Conservation (phyloP, 2,329 filamentous ascomycete species). For the Davidsoniella eucalypti region DNA sequence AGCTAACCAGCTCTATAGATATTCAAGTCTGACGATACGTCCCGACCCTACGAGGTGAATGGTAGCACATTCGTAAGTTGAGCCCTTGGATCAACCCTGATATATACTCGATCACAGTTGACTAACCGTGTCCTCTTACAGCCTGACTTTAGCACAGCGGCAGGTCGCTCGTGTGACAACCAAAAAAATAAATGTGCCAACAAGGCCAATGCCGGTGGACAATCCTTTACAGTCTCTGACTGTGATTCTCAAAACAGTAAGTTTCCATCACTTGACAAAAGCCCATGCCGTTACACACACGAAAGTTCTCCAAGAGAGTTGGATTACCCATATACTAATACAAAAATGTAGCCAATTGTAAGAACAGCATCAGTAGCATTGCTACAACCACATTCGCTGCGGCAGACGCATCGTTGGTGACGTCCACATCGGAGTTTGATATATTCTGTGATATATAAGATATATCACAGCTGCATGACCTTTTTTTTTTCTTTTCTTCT, state of each 20-base stretch:
- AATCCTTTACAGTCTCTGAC: slow-evolving; percentile 24
- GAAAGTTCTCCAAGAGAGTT: not conserved
- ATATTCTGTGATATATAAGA: slow-evolving; percentile 28
- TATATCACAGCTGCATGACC: not conserved
- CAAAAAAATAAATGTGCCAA: slow-evolving; percentile 33
- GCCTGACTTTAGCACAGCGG: slow-evolving; percentile 27
- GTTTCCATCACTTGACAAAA: slow-evolving; percentile 14
- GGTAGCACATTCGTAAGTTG: slow-evolving; percentile 28
- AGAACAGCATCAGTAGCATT: slow-evolving; percentile 15
- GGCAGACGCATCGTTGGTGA: slow-evolving; percentile 19
- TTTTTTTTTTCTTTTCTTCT: too few species aligned
- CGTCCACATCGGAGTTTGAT: slow-evolving; percentile 27
- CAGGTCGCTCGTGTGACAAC: slow-evolving; percentile 29
- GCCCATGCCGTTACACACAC: not conserved
- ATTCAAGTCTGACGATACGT: slow-evolving; percentile 23
- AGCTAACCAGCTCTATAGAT: slow-evolving; percentile 18
- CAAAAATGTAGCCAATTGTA: slow-evolving; percentile 23
- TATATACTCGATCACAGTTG: not conserved
- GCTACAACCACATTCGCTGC: slow-evolving; percentile 14
- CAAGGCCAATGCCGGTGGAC: slow-evolving; percentile 22
- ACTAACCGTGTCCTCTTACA: slow-evolving; percentile 14
- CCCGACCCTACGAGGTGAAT: slow-evolving; percentile 27
- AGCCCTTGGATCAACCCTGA: not conserved
- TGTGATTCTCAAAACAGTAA: slow-evolving; percentile 31
- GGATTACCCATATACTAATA: too few species aligned